Evolutionary conservation across 2,329 filamentous ascomycete species (phyloP).

Genomic region (Pyrenophora tritici-repentis): DNA sequence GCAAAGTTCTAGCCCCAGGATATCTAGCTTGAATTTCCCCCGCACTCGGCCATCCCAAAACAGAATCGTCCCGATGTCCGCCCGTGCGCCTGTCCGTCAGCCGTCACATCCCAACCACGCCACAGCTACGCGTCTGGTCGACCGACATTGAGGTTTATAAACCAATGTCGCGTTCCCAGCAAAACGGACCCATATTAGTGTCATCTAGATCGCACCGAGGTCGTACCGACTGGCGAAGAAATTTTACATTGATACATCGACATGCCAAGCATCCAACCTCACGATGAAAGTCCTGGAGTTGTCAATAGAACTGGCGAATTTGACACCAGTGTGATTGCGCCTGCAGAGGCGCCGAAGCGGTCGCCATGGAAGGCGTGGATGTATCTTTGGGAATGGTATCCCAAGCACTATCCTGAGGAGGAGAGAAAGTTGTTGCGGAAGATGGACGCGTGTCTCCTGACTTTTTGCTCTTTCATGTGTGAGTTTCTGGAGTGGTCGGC

Average conservation of each 20-base stretch:
- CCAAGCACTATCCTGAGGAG: slow-evolving; percentile 41
- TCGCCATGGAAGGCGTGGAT: slow-evolving; percentile 48
- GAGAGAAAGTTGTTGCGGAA: slow-evolving; percentile 44
- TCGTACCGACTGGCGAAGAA: slow-evolving; percentile 1
- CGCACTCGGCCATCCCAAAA: slow-evolving; percentile 27
- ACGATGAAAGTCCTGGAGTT: slow-evolving; percentile 26
- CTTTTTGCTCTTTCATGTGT: slow-evolving; percentile 48
- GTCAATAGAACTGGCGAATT: slow-evolving; percentile 28
- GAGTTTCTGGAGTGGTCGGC: slow-evolving; percentile 8
- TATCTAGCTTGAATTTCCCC: slow-evolving; percentile 13
- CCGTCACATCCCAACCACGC: slow-evolving; percentile 15
- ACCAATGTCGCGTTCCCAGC: too few relatives aligned
- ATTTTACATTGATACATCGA: slow-evolving; percentile 1
- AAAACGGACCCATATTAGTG: slow-evolving; percentile 9
- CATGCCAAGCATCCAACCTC: slow-evolving; percentile 28
- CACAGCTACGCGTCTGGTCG: slow-evolving; percentile 29
- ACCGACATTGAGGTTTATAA: too few relatives aligned
- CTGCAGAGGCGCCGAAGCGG: slow-evolving; percentile 41
- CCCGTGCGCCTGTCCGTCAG: slow-evolving; percentile 16
- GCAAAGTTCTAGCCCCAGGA: slow-evolving; percentile 4
- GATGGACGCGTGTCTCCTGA: slow-evolving; percentile 44
- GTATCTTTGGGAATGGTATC: slow-evolving; percentile 49
- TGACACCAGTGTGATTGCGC: slow-evolving; percentile 38
- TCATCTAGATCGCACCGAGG: slow-evolving; percentile 1
- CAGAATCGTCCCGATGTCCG: slow-evolving; percentile 36